A percentile compares a stretch with the other conserved stretches of the same genome.
Conservation (phyloP, 352 stramenopile species). For the Pythium monospermum region DNA sequence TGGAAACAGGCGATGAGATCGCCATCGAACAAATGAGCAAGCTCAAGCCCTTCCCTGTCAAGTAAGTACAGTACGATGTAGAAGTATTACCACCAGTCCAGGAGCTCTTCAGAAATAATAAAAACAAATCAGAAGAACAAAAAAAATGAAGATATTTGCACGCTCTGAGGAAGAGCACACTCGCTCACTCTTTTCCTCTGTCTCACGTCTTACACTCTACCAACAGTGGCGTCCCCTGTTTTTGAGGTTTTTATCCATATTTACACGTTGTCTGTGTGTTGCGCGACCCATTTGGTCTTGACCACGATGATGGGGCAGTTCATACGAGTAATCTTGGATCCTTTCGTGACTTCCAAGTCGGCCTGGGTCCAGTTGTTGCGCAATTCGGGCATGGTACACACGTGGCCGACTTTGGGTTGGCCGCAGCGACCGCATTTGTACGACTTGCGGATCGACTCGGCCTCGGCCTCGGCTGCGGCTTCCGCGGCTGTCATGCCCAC, state of each 20-base stretch:
- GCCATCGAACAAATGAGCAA: constrained; percentile 55
- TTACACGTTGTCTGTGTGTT: constrained; percentile 57
- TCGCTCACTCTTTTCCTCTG: background rate
- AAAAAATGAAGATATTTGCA: background rate
- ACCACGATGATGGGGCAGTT: constrained; percentile 72
- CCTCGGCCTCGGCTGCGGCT: constrained; percentile 5
- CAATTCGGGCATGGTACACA: constrained; percentile 82
- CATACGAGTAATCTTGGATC: constrained; percentile 60
- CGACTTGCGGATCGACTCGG: constrained; percentile 62
- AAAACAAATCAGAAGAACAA: background rate
- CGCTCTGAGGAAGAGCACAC: no score
- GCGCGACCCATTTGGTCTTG: constrained; percentile 56
- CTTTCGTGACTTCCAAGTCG: constrained; percentile 73
- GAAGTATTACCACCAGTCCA: no score
- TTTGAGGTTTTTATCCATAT: background rate
- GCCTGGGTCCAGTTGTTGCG: constrained; percentile 84
- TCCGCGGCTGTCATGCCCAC: background rate
- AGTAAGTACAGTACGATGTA: constrained; percentile 7
- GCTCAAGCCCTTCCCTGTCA: constrained; percentile 39
- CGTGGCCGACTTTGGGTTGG: constrained; percentile 81
- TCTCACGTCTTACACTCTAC: no score
- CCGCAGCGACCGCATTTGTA: constrained; percentile 87
- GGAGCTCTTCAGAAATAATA: background rate
- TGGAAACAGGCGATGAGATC: constrained; percentile 43
- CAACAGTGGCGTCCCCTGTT: no score